Evolutionary conservation across 139 green algal genomes (phyloP), one percentile per base, ranked within the genome.

Genomic region (Micractinium conductrix): DNA sequence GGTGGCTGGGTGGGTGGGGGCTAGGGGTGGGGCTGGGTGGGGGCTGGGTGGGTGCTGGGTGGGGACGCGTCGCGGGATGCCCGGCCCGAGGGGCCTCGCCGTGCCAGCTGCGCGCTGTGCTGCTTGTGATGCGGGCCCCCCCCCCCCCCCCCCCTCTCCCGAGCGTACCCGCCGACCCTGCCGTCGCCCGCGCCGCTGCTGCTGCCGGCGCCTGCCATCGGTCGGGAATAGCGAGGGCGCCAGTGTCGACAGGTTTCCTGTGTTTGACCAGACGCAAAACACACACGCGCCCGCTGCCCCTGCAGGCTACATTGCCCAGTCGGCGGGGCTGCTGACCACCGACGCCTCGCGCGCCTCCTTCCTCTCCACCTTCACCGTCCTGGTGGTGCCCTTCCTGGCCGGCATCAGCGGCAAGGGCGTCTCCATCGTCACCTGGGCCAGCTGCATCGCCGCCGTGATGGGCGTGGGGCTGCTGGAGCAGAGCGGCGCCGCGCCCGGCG

Each of bases 281-380:
- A n/a, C n/a, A n/a, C n/a, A n/a, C n/a, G n/a, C n/a, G n/a, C n/a
- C n/a, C 53, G 48, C 48, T 22, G 10, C 53, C n/a, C 53, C 53
- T 62, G 53, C 53, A 35, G 89, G 89, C 37, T 93, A 95, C 78
- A 67, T 91, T 6, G 78, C 86, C 44, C 95, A 98, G 80, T 79
- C 87, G 1, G 37, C 92, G 24, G 95, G 89, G 0, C 85, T 98
- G 22, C 60, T 92, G 5, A 89, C 89, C 67, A 94, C 93, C 6
- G 92, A 96, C 55, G 94, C 95, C 12, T 92, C 87, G 0, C 78
- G 93, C 30, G 93, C 90, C 24, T 93, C 85, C 44, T 95, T 98
- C 70, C 88, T 98, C 9, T 93, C 86, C 69, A 94, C 95, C 1
- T 95, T 98, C 85, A 98, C 95, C 22, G 95, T 98, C 2, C 87